Evolutionary conservation across 805 yeast species (phyloP), one percentile per base, ranked within the genome.

Genomic region (Yamadazyma laniorum): DNA sequence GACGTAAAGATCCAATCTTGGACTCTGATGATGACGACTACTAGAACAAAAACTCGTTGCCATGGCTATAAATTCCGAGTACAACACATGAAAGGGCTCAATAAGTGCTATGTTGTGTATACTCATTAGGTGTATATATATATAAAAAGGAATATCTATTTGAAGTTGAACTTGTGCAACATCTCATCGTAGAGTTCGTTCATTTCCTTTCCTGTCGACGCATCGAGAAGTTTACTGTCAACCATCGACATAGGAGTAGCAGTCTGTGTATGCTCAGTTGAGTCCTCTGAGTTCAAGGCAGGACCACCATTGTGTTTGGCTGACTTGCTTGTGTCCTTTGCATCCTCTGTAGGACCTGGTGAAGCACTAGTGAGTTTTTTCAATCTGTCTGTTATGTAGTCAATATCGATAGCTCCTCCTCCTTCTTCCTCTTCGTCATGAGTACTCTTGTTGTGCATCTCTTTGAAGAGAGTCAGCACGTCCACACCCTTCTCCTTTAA

Each of bases 11-110:
- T 17, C 43, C 47, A 12, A 27, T 49, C 3, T 35, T 50, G 12
- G 63, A 56, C 25, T 54, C 62, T 9, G 66, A 56, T 23, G 66
- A 61, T 39, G 66, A 61, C 37, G 67, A 62, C 11, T 51, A 55
- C 35, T 54, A 35, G 33, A 22, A 14, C 9, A 21, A n/a, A n/a
- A 6, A 13, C 12, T 6, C 13, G 12, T 8, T 27, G n/a, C n/a
- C n/a, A n/a, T n/a, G n/a, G n/a, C n/a, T n/a, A n/a, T n/a, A n/a
- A n/a, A n/a, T n/a, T n/a, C n/a, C n/a, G n/a, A n/a, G n/a, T n/a
- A n/a, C n/a, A n/a, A n/a, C n/a, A n/a, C n/a, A n/a, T n/a, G n/a
- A n/a, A n/a, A n/a, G n/a, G n/a, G n/a, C n/a, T n/a, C n/a, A n/a
- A n/a, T n/a, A n/a, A n/a, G n/a, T n/a, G n/a, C n/a, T n/a, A n/a